Percentiles rank a stretch among this genome's conserved stretches.
Evolutionary conservation across 345 rosid species (phyloP).

Genomic region (Aquilaria yunnanensis): DNA sequence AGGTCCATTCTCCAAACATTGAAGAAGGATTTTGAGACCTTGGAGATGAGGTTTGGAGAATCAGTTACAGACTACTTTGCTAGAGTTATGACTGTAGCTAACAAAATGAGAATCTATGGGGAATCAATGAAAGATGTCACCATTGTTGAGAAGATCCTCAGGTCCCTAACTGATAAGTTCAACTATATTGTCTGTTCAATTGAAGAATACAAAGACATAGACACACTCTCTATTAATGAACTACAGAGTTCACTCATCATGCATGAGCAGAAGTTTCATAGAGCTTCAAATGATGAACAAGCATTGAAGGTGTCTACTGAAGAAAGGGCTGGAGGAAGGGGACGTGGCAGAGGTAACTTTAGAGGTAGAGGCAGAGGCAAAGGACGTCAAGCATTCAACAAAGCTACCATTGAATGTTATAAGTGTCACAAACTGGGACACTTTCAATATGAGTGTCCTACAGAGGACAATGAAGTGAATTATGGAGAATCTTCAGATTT

Average conservation of each 20-base stretch:
- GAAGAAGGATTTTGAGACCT: neutral
- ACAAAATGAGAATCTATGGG: too few relatives aligned
- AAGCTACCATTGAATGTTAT: neutral
- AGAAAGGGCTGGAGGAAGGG: neutral
- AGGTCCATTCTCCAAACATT: neutral
- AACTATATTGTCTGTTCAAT: too few relatives aligned
- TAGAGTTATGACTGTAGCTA: too few relatives aligned
- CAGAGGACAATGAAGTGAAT: too few relatives aligned
- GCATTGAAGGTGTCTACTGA: neutral
- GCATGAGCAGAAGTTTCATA: neutral
- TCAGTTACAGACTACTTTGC: too few relatives aligned
- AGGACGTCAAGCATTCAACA: neutral
- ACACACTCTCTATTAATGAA: too few relatives aligned
- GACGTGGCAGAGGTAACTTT: too few relatives aligned
- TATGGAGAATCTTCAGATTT: too few relatives aligned
- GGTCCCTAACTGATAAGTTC: too few relatives aligned
- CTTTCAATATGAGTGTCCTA: neutral
- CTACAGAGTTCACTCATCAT: slow-evolving; percentile 1
- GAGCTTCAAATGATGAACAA: slow-evolving; percentile 6
- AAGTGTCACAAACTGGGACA: neutral
- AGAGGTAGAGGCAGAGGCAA: neutral
- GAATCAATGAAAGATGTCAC: too few relatives aligned
- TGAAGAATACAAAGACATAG: too few relatives aligned
- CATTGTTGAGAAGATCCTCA: too few relatives aligned
- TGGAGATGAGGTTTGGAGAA: neutral